Evolutionary conservation across 176 grass and related monocot species (phyloP).

Genomic region (Bothriochloa decipiens): DNA sequence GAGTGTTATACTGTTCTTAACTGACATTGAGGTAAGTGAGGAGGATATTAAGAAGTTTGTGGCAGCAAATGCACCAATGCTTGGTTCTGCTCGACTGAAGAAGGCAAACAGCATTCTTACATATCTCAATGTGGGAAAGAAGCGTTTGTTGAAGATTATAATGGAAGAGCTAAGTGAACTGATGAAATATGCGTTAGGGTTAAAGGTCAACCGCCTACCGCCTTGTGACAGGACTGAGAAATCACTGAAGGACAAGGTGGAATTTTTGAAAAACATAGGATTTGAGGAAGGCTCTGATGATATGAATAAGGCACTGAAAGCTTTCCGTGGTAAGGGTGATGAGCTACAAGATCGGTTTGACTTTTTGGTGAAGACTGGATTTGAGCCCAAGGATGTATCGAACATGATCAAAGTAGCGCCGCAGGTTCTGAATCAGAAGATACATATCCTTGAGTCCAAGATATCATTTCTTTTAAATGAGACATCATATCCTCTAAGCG

Average conservation of each 20-base stretch:
- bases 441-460: constrained; percentile 55
- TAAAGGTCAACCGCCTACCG: constrained; percentile 47
- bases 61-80: constrained; percentile 42
- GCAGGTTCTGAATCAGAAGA: constrained; percentile 66
- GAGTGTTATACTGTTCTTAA: constrained; percentile 45
- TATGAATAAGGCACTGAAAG: constrained; percentile 58
- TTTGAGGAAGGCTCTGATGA: constrained; percentile 57
- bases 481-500: constrained; percentile 54
- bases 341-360: constrained; percentile 63
- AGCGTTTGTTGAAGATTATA: constrained; percentile 55
- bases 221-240: not conserved
- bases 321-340: constrained; percentile 65
- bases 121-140: constrained; percentile 45
- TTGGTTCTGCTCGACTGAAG: constrained; percentile 56
- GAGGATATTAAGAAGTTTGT: constrained; percentile 59
- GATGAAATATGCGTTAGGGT: constrained; percentile 54
- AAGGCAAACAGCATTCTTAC: constrained; percentile 52
- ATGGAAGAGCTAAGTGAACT: constrained; percentile 53
- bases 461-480: constrained; percentile 58
- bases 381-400: constrained; percentile 51
- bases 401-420: constrained; percentile 58
- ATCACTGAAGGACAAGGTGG: constrained; percentile 47
- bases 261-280: constrained; percentile 59
- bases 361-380: constrained; percentile 57
- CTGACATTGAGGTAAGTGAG: constrained; percentile 32